phyloP scores from a whole-genome alignment of 1,284 basidiomycete species.

The Exobasidium cylindrosporum region DNA sequence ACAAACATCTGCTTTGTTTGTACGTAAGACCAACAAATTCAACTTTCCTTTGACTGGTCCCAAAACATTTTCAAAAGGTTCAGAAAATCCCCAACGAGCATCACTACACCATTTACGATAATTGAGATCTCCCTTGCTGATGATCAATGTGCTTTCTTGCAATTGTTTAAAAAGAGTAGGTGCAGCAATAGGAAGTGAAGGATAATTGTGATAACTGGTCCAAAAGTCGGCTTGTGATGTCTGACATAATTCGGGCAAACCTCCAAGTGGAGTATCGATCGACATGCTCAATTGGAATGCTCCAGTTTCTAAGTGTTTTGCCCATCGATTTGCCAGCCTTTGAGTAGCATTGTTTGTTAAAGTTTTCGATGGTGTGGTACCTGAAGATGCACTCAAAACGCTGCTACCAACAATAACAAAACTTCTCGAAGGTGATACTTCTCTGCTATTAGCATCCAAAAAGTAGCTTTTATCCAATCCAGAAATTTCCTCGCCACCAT shows the following conservation, averaged over 20 bases:
- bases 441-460: slow-evolving; percentile 30
- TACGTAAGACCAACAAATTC: slow-evolving; percentile 78
- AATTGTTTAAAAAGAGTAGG: slow-evolving; percentile 66
- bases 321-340: slow-evolving; percentile 70
- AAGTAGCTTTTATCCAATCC: slow-evolving; percentile 48
- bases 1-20: slow-evolving; percentile 81
- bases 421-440: slow-evolving; percentile 39
- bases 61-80: slow-evolving; percentile 73
- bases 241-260: slow-evolving; percentile 22
- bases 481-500: slow-evolving; percentile 28
- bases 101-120: slow-evolving; percentile 60
- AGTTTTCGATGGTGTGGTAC: background rate
- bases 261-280: slow-evolving; percentile 65
- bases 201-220: slow-evolving; percentile 35
- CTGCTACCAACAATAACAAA: slow-evolving; percentile 44
- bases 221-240: slow-evolving; percentile 42
- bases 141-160: slow-evolving; percentile 68
- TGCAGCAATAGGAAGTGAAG: slow-evolving; percentile 56
- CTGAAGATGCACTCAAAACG: slow-evolving; percentile 22
- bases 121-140: slow-evolving; percentile 97
- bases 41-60: slow-evolving; percentile 71
- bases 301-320: slow-evolving; percentile 67
- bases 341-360: slow-evolving; percentile 3
- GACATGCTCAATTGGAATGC: slow-evolving; percentile 74
- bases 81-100: slow-evolving; percentile 79